Evolutionary conservation across 441 rosid genomes (phyloP).

Genomic region (Eruca vesicaria): DNA sequence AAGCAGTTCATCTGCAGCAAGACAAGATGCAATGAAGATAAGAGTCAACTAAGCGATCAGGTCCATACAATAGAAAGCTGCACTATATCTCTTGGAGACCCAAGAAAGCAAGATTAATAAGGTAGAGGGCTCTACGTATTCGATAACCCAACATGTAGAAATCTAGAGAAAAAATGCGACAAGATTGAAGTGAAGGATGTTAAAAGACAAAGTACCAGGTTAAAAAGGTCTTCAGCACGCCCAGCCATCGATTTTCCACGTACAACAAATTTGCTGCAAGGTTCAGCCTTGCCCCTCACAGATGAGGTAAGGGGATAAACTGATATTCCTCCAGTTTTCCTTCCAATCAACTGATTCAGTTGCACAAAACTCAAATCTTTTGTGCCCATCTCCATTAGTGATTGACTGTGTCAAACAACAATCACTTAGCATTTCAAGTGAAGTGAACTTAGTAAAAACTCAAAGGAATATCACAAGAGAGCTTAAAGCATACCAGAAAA

Average conservation of each 20-base stretch:
- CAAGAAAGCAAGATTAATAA: not conserved
- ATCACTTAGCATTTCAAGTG: too few species aligned
- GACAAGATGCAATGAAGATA: not conserved
- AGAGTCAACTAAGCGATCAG: not conserved
- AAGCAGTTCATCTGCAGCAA: conserved; percentile 60
- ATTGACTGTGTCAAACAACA: conserved; percentile 48
- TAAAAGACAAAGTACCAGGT: conserved; percentile 54
- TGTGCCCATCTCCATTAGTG: conserved; percentile 97
- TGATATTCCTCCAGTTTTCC: conserved; percentile 98
- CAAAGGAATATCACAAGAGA: not conserved
- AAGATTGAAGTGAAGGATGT: not conserved
- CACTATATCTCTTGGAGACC: not conserved
- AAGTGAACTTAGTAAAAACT: not conserved
- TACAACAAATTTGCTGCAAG: conserved; percentile 76
- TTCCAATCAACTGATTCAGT: conserved; percentile 97
- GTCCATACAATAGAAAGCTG: too few species aligned
- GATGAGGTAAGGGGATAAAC: conserved; percentile 92
- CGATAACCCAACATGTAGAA: not conserved
- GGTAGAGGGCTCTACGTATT: conserved; percentile 1
- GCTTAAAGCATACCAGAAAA: conserved; percentile 60
- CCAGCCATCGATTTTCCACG: conserved; percentile 98
- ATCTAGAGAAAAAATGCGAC: conserved; percentile 1
- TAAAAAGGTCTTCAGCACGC: conserved; percentile 77
- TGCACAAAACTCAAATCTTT: conserved; percentile 89
- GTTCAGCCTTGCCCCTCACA: conserved; percentile 67